phyloP scores from a whole-genome alignment of 768 basidiomycete species.

The Pleurotus giganteus region DNA sequence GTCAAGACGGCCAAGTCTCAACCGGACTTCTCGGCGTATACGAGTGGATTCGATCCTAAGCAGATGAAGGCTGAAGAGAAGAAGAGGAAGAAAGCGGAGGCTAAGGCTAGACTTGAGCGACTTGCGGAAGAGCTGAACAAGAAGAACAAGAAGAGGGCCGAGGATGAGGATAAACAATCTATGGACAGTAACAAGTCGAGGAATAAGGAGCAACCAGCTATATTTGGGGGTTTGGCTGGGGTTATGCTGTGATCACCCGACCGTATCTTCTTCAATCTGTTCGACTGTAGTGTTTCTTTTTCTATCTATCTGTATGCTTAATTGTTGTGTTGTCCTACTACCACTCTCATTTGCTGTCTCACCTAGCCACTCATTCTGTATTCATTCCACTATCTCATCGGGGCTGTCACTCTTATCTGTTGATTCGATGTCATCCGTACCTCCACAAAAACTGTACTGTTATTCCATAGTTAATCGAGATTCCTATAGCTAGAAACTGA shows the following conservation, averaged over 20 bases:
- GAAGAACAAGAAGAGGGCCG: conserved; percentile 28
- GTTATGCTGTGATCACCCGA: neutral
- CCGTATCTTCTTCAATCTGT: neutral
- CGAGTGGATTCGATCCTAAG: conserved; percentile 33
- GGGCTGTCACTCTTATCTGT: neutral
- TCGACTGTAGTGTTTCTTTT: neutral
- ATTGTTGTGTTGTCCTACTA: neutral
- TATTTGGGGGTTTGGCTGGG: conserved; percentile 19
- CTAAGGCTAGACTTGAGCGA: conserved; percentile 36
- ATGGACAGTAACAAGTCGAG: conserved; percentile 18
- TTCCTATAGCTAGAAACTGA: too few relatives aligned
- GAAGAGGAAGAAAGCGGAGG: conserved; percentile 34
- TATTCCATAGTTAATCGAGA: neutral
- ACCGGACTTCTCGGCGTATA: conserved; percentile 16
- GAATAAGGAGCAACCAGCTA: conserved; percentile 15
- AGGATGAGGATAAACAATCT: conserved; percentile 28
- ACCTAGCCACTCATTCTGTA: neutral
- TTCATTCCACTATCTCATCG: neutral
- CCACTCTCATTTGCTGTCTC: neutral
- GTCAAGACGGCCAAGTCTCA: conserved; percentile 13
- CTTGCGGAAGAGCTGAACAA: conserved; percentile 46
- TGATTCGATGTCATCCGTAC: too few relatives aligned
- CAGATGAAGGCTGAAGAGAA: conserved; percentile 41
- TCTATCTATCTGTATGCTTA: neutral
- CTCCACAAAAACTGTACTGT: neutral